A percentile compares a stretch with the other conserved stretches of the same genome.
Evolutionary conservation across 768 basidiomycete species (phyloP).

Genomic region (Clavaria fumosa): DNA sequence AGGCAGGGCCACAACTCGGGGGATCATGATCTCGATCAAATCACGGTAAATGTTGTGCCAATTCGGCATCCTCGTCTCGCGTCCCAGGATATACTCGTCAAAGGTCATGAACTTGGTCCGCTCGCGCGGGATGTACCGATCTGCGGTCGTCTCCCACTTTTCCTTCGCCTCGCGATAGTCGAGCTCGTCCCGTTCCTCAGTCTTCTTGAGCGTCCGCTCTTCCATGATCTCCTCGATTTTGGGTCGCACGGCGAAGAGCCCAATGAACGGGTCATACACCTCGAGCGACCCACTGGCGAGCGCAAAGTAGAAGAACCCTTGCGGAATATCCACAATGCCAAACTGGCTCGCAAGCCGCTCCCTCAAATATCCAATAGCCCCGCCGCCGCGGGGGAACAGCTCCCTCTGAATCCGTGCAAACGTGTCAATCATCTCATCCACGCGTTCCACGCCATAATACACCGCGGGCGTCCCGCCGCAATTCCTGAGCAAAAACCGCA

Average conservation of each 20-base stretch:
- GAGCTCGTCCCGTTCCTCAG: slow-evolving; percentile 12
- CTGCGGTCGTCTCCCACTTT: not conserved
- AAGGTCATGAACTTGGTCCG: slow-evolving; percentile 16
- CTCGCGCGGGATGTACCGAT: slow-evolving; percentile 3
- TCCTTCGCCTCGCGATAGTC: too few species aligned
- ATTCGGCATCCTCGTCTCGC: slow-evolving; percentile 11
- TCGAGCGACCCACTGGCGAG: slow-evolving; percentile 23
- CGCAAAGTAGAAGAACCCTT: slow-evolving; percentile 28
- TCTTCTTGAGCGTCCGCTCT: slow-evolving; percentile 15
- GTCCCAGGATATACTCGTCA: slow-evolving; percentile 16
- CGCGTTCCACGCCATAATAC: slow-evolving; percentile 19
- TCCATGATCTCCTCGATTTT: slow-evolving; percentile 15
- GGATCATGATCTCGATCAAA: slow-evolving; percentile 12
- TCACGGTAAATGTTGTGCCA: slow-evolving; percentile 16
- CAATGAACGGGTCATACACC: slow-evolving; percentile 24
- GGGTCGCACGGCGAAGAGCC: slow-evolving; percentile 18
- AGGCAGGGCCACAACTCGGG: slow-evolving; percentile 4
- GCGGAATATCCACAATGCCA: slow-evolving; percentile 20
- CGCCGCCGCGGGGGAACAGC: slow-evolving; percentile 16
- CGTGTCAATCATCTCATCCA: slow-evolving; percentile 20
- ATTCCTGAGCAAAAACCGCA: slow-evolving; percentile 23
- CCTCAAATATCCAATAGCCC: slow-evolving; percentile 14
- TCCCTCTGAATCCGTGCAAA: slow-evolving; percentile 21
- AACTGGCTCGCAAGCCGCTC: slow-evolving; percentile 18
- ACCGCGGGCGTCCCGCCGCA: slow-evolving; percentile 22